Evolutionary conservation across 306 rosid genomes (phyloP), one percentile per base, ranked within the genome.

Genomic region (Quercus suber): DNA sequence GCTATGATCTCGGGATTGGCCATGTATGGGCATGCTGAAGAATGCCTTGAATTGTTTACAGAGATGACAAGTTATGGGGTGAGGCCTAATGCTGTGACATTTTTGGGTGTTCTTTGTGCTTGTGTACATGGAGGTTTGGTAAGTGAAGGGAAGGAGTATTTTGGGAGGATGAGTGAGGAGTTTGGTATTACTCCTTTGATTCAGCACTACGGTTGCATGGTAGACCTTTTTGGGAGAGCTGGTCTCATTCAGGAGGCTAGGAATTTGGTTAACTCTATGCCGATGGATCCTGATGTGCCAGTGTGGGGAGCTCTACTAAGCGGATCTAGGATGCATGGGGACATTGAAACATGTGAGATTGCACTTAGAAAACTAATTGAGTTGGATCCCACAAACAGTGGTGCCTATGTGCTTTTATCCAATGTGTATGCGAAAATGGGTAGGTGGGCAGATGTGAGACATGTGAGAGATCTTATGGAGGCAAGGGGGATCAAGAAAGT

Each of bases 121-220:
- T 89, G 95, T 84, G 96, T 89, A 7, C 93, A 91, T 75, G 84
- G 89, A 56, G 90, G 93, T 60, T 80, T 89, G 80, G 90, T 91
- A 51, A 75, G 76, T 37, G 89, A 87, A 87, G 96, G 96, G 52
- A 65, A 73, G 41, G 83, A 84, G 21, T 87, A 81, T 75, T 91
- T 91, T 82, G 65, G 77, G 78, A 80, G 85, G 81, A 91, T 91
- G 93, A 75, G 55, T 23, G 81, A 70, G 43, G 90, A 86, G 21
- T 87, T 80, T 79, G 82, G 85, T 81, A 20, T 85, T 52, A 65
- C 33, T 73, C 90, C 92, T 78, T 21, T 82, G 64, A 85, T 90
- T 57, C 91, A 90, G 64, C 95, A 90, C 73, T 87, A 82, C 72
- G 95, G 95, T 69, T 87, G 95, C 81, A 67, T 89, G 77, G 91